These are phyloP conservation scores for Trypanosoma avium DNA, from an alignment of 208 protist species.

Conservation along the genomic window DNA sequence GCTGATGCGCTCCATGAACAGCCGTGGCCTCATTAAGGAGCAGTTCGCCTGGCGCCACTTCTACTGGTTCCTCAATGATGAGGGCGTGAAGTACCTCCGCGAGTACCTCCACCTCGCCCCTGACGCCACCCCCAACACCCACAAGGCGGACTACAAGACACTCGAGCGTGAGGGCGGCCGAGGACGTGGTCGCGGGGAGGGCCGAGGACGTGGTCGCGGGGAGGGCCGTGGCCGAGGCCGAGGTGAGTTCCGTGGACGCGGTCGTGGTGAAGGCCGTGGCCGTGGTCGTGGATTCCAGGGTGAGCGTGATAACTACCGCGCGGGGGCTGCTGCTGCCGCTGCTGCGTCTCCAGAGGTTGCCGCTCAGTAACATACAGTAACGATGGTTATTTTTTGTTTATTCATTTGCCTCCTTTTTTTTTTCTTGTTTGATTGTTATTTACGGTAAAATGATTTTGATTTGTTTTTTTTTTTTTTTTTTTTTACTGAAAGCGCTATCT, in stretches of 20 bases:
- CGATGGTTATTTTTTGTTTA: slow-evolving; percentile 6
- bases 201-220: slow-evolving; percentile 33
- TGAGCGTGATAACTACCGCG: slow-evolving; percentile 79
- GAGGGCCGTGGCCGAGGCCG: slow-evolving; percentile 38
- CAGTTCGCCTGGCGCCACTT: slow-evolving; percentile 94
- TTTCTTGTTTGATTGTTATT: slow-evolving; percentile 21
- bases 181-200: slow-evolving; percentile 36
- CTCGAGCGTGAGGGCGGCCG: slow-evolving; percentile 62
- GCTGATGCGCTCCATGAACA: slow-evolving; percentile 90
- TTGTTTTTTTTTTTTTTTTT: slow-evolving; percentile 33
- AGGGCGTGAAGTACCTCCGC: slow-evolving; percentile 93
- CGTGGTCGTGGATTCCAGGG: slow-evolving; percentile 80
- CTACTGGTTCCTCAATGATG: slow-evolving; percentile 94
- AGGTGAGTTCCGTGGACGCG: slow-evolving; percentile 57
- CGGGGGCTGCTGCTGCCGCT: slow-evolving; percentile 36
- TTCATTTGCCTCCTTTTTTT: slow-evolving; percentile 5
- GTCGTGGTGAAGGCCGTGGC: slow-evolving; percentile 59
- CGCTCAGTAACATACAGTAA: slow-evolving; percentile 43
- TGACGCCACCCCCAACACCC: slow-evolving; percentile 88
- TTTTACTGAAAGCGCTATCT: neutral
- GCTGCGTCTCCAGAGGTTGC: slow-evolving; percentile 32
- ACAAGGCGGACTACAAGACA: slow-evolving; percentile 66
- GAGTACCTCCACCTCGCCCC: slow-evolving; percentile 90
- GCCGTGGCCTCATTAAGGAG: slow-evolving; percentile 91
- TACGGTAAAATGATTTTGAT: slow-evolving; percentile 23